A percentile compares a stretch with the other conserved stretches of the same genome.
Evolutionary conservation across 164 flowering plant species (phyloP).

Genomic region (Umbilicus rupestris): DNA sequence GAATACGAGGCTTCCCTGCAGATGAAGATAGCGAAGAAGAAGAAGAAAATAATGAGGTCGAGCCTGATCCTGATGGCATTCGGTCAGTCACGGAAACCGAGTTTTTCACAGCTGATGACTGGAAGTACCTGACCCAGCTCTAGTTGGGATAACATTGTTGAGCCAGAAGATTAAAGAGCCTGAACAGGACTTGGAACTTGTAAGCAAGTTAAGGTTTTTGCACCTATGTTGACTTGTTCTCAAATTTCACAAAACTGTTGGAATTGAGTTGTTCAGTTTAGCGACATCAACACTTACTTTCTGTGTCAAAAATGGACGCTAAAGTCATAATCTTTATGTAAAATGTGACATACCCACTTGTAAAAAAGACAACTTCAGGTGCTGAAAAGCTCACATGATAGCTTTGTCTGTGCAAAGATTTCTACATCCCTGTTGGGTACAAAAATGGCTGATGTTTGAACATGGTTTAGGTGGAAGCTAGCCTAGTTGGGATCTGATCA

Average conservation of each 20-base stretch:
- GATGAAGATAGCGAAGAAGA: conserved; percentile 52
- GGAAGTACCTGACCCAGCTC: conserved; percentile 1
- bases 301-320: too few relatives aligned
- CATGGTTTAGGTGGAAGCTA: background rate
- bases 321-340: too few relatives aligned
- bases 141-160: background rate
- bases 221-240: background rate
- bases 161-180: background rate
- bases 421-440: background rate
- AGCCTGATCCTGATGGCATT: conserved; percentile 48
- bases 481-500: background rate
- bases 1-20: conserved; percentile 60
- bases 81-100: conserved; percentile 62
- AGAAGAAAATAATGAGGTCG: too few relatives aligned
- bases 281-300: too few relatives aligned
- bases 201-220: background rate
- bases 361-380: too few relatives aligned
- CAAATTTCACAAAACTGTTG: too few relatives aligned
- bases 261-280: too few relatives aligned
- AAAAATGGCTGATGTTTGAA: too few relatives aligned
- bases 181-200: background rate
- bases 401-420: too few relatives aligned
- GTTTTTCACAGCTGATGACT: conserved; percentile 32
- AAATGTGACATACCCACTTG: too few relatives aligned
- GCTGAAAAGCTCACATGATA: too few relatives aligned